phyloP scores from a whole-genome alignment of 192 early-diverging fungal species.

The Pilaira anomala region DNA sequence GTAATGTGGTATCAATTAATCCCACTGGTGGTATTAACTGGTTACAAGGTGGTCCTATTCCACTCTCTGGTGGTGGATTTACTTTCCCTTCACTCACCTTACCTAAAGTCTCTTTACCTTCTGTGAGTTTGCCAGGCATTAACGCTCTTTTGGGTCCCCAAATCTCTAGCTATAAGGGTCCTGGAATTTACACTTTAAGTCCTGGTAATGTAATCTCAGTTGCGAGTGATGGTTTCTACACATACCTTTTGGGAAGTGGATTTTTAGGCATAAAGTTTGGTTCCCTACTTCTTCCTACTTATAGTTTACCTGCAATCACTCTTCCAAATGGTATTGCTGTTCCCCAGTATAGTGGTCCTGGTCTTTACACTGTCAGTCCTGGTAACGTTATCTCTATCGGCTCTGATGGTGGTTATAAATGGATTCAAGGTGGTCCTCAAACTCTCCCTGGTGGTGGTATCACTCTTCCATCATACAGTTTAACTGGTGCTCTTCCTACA shows the following conservation, averaged over 20 bases:
- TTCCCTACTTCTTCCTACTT: neutral
- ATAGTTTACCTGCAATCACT: neutral
- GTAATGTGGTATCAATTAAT: neutral
- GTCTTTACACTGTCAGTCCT: neutral
- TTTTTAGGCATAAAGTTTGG: neutral
- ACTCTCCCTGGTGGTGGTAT: neutral
- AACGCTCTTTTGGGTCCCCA: neutral
- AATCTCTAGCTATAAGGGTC: neutral
- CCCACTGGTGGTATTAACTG: neutral
- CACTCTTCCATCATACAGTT: neutral
- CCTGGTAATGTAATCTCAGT: neutral
- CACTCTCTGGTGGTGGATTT: neutral
- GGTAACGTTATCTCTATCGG: neutral
- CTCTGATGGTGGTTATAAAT: neutral
- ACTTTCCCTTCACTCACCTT: neutral
- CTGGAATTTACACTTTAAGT: neutral
- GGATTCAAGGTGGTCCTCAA: neutral
- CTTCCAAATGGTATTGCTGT: neutral
- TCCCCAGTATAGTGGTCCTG: neutral
- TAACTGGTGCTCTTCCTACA: no score
- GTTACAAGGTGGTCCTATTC: neutral
- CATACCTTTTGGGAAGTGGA: neutral
- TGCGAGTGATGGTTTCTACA: neutral
- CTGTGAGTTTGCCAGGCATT: neutral
- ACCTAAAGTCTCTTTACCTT: neutral